A percentile compares a stretch with the other conserved stretches of the same genome.
Evolutionary conservation across 768 basidiomycete species (phyloP).

Genomic region (Exsudoporus frostii): DNA sequence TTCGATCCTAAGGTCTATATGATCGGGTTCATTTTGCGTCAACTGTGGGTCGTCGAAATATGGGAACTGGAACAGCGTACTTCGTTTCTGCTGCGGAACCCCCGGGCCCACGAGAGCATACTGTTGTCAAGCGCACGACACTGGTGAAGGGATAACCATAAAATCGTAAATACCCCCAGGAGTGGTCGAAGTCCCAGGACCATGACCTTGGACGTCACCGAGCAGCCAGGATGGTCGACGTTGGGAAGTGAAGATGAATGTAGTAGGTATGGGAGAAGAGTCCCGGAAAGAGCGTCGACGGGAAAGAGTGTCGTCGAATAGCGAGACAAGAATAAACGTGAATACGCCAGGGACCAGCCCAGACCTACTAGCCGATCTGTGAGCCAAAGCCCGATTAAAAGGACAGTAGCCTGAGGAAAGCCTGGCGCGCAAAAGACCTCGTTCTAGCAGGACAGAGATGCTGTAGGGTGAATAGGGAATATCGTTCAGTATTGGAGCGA

Average conservation of each 20-base stretch:
- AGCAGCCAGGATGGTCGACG: not conserved
- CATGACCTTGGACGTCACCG: conserved; percentile 11
- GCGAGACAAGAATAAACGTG: not conserved
- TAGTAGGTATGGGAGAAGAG: not conserved
- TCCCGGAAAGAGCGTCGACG: not conserved
- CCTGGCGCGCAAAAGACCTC: not conserved
- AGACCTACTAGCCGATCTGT: conserved; percentile 1
- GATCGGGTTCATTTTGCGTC: not conserved
- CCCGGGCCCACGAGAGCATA: not conserved
- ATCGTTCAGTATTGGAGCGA: not conserved
- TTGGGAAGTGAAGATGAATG: not conserved
- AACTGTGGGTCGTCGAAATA: not conserved
- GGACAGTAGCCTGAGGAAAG: not conserved
- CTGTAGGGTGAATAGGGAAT: not conserved
- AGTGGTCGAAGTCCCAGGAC: conserved; percentile 3
- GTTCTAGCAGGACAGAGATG: not conserved
- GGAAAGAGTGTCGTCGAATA: not conserved
- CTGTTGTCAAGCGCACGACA: conserved; percentile 3
- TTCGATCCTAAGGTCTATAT: not conserved
- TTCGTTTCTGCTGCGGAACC: not conserved
- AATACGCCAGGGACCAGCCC: conserved; percentile 16
- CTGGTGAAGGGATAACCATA: not conserved
- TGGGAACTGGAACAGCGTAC: conserved; percentile 3
- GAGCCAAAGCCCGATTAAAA: not conserved
- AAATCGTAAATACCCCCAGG: not conserved